A percentile compares a stretch with the other conserved stretches of the same genome.
These are phyloP conservation scores for Fusarium torulosum DNA, from an alignment of 2,329 filamentous ascomycete species.

Conservation along the genomic window DNA sequence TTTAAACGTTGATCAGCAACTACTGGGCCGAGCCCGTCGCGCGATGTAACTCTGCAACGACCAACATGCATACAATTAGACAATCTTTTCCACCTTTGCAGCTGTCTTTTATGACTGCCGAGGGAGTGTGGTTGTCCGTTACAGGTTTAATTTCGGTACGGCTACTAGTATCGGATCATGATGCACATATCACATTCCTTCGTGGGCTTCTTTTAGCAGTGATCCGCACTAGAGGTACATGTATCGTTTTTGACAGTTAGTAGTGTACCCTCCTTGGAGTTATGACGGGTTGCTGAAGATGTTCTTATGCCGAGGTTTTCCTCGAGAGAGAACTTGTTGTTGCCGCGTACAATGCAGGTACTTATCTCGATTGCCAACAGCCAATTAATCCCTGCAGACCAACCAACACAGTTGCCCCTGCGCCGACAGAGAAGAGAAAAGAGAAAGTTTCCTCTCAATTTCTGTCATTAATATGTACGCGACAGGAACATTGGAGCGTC, in stretches of 20 bases:
- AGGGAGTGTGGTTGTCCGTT: background rate
- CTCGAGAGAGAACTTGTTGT: background rate
- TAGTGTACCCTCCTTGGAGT: too few relatives aligned
- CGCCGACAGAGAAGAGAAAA: background rate
- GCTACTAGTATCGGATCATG: background rate
- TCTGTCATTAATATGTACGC: background rate
- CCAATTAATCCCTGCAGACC: background rate
- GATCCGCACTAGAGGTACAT: background rate
- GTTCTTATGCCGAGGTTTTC: background rate
- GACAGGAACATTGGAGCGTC: too few relatives aligned
- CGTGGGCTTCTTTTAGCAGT: background rate
- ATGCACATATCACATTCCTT: background rate
- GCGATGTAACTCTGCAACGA: conserved; percentile 4
- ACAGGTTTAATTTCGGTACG: conserved; percentile 2
- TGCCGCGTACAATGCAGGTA: background rate
- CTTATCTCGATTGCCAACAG: background rate
- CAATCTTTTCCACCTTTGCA: background rate
- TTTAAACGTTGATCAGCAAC: conserved; percentile 2
- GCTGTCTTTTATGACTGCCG: conserved; percentile 6
- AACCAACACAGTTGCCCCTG: fast-evolving
- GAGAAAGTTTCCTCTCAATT: background rate
- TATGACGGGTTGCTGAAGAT: background rate
- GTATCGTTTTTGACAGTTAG: background rate
- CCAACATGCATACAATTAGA: conserved; percentile 2
- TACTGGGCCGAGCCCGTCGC: background rate